phyloP scores from a whole-genome alignment of 164 flowering plant species.

The Piper betle region DNA sequence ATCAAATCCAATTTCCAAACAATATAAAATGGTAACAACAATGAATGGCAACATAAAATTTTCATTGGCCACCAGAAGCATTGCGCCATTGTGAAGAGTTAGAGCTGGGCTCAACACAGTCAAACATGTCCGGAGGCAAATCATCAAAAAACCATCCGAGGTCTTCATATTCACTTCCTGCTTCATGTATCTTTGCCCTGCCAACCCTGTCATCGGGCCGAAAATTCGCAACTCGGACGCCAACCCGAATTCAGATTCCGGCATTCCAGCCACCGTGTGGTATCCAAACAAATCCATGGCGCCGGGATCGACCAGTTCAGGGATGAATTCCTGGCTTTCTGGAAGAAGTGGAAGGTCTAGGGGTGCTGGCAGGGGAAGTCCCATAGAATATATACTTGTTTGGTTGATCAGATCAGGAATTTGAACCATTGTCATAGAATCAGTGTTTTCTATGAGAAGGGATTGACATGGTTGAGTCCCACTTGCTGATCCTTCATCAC shows the following conservation, averaged over 20 bases:
- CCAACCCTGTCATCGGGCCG: not conserved
- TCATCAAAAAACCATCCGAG: conserved; percentile 59
- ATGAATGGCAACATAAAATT: not conserved
- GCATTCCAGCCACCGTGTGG: not conserved
- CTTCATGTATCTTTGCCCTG: not conserved
- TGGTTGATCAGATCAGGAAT: conserved; percentile 24
- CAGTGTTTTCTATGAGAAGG: conserved; percentile 11
- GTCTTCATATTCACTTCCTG: conserved; percentile 13
- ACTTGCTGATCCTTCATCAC: conserved; percentile 2
- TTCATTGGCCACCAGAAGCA: not conserved
- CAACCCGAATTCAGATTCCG: not conserved
- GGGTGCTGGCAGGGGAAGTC: conserved; percentile 14
- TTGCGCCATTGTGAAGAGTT: conserved; percentile 13
- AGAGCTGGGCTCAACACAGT: conserved; percentile 22
- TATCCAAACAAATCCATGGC: conserved; percentile 21
- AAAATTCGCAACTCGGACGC: not conserved
- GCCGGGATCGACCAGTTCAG: conserved; percentile 26
- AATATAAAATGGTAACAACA: too few relatives aligned
- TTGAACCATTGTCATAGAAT: conserved; percentile 25
- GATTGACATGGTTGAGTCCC: not conserved
- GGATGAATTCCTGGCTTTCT: conserved; percentile 24
- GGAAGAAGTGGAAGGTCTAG: conserved; percentile 17
- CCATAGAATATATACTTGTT: conserved; percentile 11
- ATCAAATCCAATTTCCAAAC: too few relatives aligned
- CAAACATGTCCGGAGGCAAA: conserved; percentile 44